Evolutionary conservation across 805 yeast species (phyloP), one percentile per base, ranked within the genome.

Genomic region (Saturnispora halmiae): DNA sequence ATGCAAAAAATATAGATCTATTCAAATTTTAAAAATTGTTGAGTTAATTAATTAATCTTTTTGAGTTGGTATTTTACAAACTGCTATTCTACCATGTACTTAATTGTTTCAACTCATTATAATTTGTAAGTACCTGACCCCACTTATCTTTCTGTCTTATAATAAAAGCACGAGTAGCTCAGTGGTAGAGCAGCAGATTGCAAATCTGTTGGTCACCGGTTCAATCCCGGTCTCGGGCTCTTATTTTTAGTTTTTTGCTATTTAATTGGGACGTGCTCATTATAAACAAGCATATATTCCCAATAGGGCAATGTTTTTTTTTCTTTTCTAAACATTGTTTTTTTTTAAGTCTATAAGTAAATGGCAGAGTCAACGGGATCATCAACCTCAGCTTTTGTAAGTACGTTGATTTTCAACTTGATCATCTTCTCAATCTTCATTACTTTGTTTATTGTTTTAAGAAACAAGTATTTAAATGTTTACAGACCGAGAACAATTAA

Each of bases 121-220:
- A n/a, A n/a, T n/a, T n/a, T n/a, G n/a, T n/a, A n/a, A n/a, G n/a
- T n/a, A n/a, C n/a, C n/a, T n/a, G n/a, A n/a, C n/a, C n/a, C n/a
- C n/a, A n/a, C n/a, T n/a, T n/a, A n/a, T n/a, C n/a, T n/a, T n/a
- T n/a, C n/a, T n/a, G n/a, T n/a, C n/a, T n/a, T n/a, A n/a, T n/a
- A n/a, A n/a, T n/a, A n/a, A 7, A 8, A 18, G 34, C 38, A 34
- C 38, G 38, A 34, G 38, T 34, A 34, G 38, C 38, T 34, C 38
- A 83, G 92, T 79, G 92, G 94, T 82, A 83, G 92, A 88, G 94
- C 92, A 82, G 88, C 85, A 80, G 94, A 84, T 84, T 84, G 94
- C 94, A 84, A 84, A 82, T 84, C 94, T 82, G 83, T 79, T 82
- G 94, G 95, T 84, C 94, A 85, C 80, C 75, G 79, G 94, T 84